Conservation (phyloP, 179 eudicot species). For the Corrigiola litoralis region DNA sequence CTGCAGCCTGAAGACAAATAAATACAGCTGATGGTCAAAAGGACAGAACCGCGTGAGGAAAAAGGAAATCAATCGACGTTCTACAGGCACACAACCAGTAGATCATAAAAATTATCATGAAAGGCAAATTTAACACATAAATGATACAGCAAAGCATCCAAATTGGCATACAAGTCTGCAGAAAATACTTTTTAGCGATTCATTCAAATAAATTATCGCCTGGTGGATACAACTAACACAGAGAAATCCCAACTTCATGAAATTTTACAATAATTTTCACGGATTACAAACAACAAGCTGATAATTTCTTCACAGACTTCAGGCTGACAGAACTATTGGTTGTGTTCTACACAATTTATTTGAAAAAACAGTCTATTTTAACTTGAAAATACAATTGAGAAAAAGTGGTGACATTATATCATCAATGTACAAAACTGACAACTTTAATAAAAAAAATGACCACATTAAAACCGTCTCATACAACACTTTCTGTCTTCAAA, state of each 20-base stretch:
- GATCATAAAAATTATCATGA: not conserved
- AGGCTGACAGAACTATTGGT: not conserved
- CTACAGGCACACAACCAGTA: not conserved
- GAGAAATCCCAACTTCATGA: not conserved
- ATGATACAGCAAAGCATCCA: not conserved
- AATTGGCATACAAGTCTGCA: not conserved
- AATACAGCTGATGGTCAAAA: conserved; percentile 13
- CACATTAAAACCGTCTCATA: too few species aligned
- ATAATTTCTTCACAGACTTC: not conserved
- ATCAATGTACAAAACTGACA: too few species aligned
- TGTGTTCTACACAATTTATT: too few species aligned
- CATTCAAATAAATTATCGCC: not conserved
- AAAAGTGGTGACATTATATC: too few species aligned
- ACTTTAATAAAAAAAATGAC: too few species aligned
- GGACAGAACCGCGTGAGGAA: conserved; percentile 1
- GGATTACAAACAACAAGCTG: too few species aligned
- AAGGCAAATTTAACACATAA: not conserved
- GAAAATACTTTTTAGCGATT: not conserved
- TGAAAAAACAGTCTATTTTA: too few species aligned
- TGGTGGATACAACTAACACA: not conserved
- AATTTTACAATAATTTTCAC: not conserved
- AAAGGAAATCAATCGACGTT: not conserved
- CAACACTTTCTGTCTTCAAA: too few species aligned
- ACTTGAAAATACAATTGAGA: too few species aligned
- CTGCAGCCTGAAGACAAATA: conserved; percentile 48